phyloP scores from a whole-genome alignment of 2,329 filamentous ascomycete species.

The Fusarium drepaniforme region DNA sequence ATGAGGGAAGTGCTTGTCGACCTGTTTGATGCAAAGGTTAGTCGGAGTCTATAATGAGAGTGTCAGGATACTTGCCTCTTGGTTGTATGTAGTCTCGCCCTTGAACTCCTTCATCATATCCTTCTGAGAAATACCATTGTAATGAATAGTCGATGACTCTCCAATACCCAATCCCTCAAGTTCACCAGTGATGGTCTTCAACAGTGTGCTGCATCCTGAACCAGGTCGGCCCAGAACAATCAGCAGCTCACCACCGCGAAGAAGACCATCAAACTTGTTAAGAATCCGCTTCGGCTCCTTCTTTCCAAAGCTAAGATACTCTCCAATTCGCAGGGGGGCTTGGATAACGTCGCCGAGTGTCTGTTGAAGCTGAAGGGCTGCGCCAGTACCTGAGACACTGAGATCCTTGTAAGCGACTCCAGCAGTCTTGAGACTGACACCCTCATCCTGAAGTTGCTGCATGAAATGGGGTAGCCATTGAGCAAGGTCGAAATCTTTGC shows the following conservation, averaged over 20 bases:
- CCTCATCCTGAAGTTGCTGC: not conserved
- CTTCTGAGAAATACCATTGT: not conserved
- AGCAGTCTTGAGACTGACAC: not conserved
- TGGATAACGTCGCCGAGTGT: not conserved
- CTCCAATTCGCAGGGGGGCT: not conserved
- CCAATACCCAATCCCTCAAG: not conserved
- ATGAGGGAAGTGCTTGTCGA: not conserved
- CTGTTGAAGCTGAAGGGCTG: not conserved
- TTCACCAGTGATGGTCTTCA: not conserved
- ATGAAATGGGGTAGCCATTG: not conserved
- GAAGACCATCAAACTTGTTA: not conserved
- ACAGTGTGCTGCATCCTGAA: not conserved
- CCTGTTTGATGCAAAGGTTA: not conserved
- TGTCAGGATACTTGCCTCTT: not conserved
- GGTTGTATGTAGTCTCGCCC: not conserved
- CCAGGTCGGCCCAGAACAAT: not conserved
- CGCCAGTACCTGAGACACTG: not conserved
- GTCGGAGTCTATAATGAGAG: not conserved
- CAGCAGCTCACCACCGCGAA: not conserved
- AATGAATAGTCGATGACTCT: not conserved
- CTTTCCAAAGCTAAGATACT: not conserved
- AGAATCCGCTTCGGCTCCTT: not conserved
- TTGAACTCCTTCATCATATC: not conserved
- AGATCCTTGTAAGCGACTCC: constrained; percentile 3
- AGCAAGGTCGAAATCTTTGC: not conserved